Conservation (phyloP, 2,329 filamentous ascomycete genomes). For the Fusarium sp. region DNA sequence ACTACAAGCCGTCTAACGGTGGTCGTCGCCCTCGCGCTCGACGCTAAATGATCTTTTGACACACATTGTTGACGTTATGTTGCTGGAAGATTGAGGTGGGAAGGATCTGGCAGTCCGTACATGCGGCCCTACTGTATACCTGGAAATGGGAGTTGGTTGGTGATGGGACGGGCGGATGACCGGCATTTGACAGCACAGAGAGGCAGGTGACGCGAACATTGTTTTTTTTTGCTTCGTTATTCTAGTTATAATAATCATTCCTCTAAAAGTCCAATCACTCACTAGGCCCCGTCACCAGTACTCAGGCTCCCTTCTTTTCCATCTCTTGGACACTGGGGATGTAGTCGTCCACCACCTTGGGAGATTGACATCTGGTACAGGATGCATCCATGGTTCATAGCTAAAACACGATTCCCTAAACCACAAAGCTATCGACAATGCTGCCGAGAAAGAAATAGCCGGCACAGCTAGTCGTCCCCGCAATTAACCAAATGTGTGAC, state of each 20-base stretch:
- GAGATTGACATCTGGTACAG: no score
- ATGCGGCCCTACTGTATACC: neutral
- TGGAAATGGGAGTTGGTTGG: neutral
- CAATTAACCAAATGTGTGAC: neutral
- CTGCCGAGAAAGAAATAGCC: neutral
- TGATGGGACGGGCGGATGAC: neutral
- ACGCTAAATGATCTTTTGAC: neutral
- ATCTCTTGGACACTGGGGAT: no score
- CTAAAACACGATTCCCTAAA: no score
- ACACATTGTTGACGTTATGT: fast-evolving
- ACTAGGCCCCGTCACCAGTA: no score
- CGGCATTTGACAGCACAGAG: neutral
- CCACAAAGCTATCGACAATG: no score
- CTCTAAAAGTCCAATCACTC: no score
- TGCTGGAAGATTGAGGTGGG: neutral
- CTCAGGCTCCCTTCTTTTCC: no score
- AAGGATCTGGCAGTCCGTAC: neutral
- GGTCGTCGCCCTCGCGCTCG: neutral
- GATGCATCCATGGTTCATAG: no score
- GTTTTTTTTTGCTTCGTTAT: neutral
- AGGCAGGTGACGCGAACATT: neutral
- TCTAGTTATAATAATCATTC: neutral
- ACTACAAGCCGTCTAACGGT: neutral
- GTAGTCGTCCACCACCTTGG: no score
- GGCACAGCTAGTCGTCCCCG: neutral